Base-by-base conservation (phyloP, 208 protist genomes). In the Crithidia fasciculata region DNA sequence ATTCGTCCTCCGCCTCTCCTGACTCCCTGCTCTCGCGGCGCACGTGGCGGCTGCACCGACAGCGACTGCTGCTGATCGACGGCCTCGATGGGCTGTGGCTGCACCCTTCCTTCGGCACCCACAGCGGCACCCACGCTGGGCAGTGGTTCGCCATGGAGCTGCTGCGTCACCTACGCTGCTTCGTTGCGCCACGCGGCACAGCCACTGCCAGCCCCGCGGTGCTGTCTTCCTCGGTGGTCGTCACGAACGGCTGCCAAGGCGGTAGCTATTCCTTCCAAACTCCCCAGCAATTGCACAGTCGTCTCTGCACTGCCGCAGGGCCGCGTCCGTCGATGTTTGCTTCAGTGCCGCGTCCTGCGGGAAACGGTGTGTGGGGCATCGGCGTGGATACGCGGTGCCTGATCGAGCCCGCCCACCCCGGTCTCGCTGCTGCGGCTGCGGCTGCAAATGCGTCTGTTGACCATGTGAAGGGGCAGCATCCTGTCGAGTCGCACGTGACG, bases 61-160 rank as follows among this genome's bases (percentile, higher is more conserved):
- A 78, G 16, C 73, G 73, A 0, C 66, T 78, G n/a, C 53, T 78
- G 16, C 45, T 78, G 0, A 37, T 78, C 7, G 73, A 78, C 18
- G 73, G 73, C 8, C 59, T 78, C 12, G 66, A 78, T 16, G 40
- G 56, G 37, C 66, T 78, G 15, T 78, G 73, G 73, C 52, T 78
- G 47, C 73, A 78, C 18, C 73, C 73, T 28, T 63, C 41, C 41
- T 52, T 78, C 15, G 68, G 64, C 49, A 53, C 57, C 39, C 72
- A 76, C 74, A 49, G 67, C 58, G 71, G 58, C 15, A 74, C 82
- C 8, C 80, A 88, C 72, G 41, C 73, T 2, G 58, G 55, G 10
- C 80, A 80, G 55, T 82, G 69, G 74, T 89, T 79, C 41, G 60
- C 82, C 15, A 59, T 39, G 15, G 81, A 89, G 70, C 72, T 89